Conservation (phyloP, 352 stramenopile species). For the Pythium volutum region DNA sequence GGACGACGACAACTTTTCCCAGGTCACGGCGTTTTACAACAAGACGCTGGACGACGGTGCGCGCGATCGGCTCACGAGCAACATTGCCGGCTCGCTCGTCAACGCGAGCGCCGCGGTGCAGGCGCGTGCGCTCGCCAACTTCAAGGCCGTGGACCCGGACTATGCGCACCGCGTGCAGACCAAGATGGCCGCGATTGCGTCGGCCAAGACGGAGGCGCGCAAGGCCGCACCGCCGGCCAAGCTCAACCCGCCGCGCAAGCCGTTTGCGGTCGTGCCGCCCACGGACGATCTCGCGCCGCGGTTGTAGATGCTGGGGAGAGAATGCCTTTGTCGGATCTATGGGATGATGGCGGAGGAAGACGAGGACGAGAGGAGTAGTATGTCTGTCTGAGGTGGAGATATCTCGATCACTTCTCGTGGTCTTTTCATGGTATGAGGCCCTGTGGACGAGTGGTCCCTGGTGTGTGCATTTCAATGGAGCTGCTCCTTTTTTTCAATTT, state of each 20-base stretch:
- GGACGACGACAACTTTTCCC: constrained; percentile 90
- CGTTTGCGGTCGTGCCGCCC: constrained; percentile 47
- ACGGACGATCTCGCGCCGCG: constrained; percentile 47
- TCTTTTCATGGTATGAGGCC: no score
- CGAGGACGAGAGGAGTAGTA: no score
- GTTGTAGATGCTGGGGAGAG: no score
- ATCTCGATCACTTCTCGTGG: no score
- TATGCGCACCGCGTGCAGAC: constrained; percentile 80
- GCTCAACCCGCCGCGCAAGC: constrained; percentile 61
- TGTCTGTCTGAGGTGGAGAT: no score
- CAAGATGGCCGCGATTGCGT: constrained; percentile 54
- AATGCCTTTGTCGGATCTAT: no score
- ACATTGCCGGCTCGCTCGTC: constrained; percentile 82
- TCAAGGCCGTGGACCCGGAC: constrained; percentile 77
- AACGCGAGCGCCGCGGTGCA: constrained; percentile 84
- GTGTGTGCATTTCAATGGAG: no score
- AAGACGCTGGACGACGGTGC: constrained; percentile 65
- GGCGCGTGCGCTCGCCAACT: constrained; percentile 84
- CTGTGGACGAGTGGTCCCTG: no score
- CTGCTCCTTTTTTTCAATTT: no score
- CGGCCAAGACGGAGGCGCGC: constrained; percentile 21
- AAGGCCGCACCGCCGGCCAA: constrained; percentile 28
- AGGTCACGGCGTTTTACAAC: constrained; percentile 82
- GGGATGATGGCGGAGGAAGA: no score
- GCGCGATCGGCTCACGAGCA: constrained; percentile 78